Conservation (phyloP, 1,284 basidiomycete species). For the Hemileia vastatrix region DNA sequence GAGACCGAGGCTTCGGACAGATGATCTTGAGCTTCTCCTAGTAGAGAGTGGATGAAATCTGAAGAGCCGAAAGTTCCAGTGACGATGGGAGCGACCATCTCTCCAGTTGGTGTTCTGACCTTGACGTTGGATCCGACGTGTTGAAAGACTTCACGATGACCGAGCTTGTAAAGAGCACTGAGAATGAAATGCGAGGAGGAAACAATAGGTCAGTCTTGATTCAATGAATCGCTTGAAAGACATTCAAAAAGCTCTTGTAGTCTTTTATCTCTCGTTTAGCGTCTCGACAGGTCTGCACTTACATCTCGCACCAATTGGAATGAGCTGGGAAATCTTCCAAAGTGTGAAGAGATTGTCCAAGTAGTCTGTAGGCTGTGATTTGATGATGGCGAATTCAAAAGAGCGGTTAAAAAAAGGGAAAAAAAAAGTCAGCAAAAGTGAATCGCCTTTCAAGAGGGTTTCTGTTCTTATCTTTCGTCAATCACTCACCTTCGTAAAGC, state of each 20-base stretch:
- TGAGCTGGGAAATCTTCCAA: slow-evolving; percentile 81
- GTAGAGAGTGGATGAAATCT: slow-evolving; percentile 58
- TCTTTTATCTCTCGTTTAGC: no score
- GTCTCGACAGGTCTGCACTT: no score
- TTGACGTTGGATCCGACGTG: slow-evolving; percentile 74
- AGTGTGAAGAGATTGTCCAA: slow-evolving; percentile 54
- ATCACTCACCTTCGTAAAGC: slow-evolving; percentile 74
- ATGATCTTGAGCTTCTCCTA: slow-evolving; percentile 53
- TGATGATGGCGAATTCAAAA: neutral
- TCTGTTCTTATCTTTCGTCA: no score
- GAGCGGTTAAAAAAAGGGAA: no score
- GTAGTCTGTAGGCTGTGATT: slow-evolving; percentile 32
- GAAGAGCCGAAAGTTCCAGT: slow-evolving; percentile 80
- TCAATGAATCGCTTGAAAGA: no score
- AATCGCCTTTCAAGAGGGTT: no score
- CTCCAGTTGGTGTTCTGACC: slow-evolving; percentile 66
- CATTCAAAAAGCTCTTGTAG: no score
- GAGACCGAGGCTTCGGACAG: slow-evolving; percentile 68
- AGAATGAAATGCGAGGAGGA: neutral
- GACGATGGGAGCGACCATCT: slow-evolving; percentile 67
- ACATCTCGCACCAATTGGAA: slow-evolving; percentile 48
- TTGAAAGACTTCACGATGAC: slow-evolving; percentile 67
- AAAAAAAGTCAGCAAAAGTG: no score
- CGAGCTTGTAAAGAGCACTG: slow-evolving; percentile 58
- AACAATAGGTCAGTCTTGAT: no score